These are phyloP conservation scores for Coleophoma eucalyptorum DNA, from an alignment of 2,329 filamentous ascomycete species.

Conservation along the genomic window DNA sequence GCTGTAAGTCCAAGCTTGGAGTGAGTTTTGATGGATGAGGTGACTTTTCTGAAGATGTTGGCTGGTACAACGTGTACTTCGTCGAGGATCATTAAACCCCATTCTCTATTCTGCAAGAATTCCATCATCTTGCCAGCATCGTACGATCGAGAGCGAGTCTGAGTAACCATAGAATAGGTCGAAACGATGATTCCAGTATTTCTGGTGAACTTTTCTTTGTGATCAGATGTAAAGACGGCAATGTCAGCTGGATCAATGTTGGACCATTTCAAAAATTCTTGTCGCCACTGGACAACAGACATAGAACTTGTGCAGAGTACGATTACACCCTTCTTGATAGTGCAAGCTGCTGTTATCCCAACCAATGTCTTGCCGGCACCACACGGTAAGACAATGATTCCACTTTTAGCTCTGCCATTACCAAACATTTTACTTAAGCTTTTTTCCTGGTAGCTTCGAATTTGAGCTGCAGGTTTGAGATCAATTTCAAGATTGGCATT, in stretches of 20 bases:
- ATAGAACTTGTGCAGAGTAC: conserved; percentile 96
- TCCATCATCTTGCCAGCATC: conserved; percentile 98
- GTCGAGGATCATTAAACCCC: conserved; percentile 95
- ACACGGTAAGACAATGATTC: conserved; percentile 94
- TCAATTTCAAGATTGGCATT: conserved; percentile 95
- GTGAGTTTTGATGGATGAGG: conserved; percentile 88
- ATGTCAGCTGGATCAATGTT: conserved; percentile 94
- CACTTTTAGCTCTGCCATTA: conserved; percentile 93
- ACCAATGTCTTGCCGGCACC: conserved; percentile 96
- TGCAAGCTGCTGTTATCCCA: conserved; percentile 96
- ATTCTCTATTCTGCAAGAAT: conserved; percentile 83
- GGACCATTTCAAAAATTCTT: conserved; percentile 98
- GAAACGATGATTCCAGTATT: conserved; percentile 96
- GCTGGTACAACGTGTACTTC: conserved; percentile 98
- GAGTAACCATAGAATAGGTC: conserved; percentile 98
- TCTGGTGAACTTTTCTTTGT: conserved; percentile 80
- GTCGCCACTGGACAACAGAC: conserved; percentile 95
- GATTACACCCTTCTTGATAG: conserved; percentile 94
- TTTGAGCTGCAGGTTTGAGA: conserved; percentile 81
- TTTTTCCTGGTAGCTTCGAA: conserved; percentile 94
- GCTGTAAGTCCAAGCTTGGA: conserved; percentile 93
- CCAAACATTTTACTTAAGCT: conserved; percentile 99
- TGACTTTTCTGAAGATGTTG: conserved; percentile 93
- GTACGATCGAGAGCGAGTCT: conserved; percentile 80
- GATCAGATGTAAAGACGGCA: conserved; percentile 90